phyloP scores from a whole-genome alignment of 1,139 yeast genomes.

The Lodderomyces elongisporus region DNA sequence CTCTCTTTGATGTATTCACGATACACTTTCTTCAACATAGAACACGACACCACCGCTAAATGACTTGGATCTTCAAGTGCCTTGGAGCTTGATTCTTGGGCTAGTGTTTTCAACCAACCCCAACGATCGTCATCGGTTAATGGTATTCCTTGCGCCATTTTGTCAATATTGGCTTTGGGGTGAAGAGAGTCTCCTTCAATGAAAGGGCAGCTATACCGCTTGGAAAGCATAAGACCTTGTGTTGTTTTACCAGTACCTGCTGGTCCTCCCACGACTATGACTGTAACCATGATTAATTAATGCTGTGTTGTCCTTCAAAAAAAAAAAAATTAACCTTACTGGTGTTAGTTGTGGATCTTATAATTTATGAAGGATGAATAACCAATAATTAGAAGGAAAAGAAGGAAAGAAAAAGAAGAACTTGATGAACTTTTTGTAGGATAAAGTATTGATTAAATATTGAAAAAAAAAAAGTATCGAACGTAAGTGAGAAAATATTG shows the following conservation, averaged over 20 bases:
- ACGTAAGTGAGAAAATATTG: too few relatives aligned
- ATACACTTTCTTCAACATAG: constrained; percentile 71
- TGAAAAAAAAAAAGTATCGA: too few relatives aligned
- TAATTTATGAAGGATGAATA: too few relatives aligned
- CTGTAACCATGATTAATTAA: constrained; percentile 15
- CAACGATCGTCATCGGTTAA: constrained; percentile 85
- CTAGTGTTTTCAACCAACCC: constrained; percentile 71
- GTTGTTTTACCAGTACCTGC: constrained; percentile 94
- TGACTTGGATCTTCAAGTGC: constrained; percentile 25
- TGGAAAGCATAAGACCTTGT: constrained; percentile 53
- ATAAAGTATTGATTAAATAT: too few relatives aligned
- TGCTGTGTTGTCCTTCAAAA: neutral
- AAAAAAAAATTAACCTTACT: too few relatives aligned
- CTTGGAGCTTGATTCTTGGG: constrained; percentile 33
- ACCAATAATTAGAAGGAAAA: too few relatives aligned
- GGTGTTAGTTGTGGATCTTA: too few relatives aligned
- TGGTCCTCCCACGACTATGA: constrained; percentile 71
- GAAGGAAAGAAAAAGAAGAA: too few relatives aligned
- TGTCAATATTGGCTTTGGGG: constrained; percentile 65
- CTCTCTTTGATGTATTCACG: constrained; percentile 49
- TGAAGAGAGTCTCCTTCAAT: constrained; percentile 86
- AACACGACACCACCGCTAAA: constrained; percentile 66
- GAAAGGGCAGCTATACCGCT: constrained; percentile 45
- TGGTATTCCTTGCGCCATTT: constrained; percentile 79
- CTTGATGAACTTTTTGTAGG: too few relatives aligned